Conservation (phyloP, 139 green algal genomes). For the Mychonastes homosphaera region DNA sequence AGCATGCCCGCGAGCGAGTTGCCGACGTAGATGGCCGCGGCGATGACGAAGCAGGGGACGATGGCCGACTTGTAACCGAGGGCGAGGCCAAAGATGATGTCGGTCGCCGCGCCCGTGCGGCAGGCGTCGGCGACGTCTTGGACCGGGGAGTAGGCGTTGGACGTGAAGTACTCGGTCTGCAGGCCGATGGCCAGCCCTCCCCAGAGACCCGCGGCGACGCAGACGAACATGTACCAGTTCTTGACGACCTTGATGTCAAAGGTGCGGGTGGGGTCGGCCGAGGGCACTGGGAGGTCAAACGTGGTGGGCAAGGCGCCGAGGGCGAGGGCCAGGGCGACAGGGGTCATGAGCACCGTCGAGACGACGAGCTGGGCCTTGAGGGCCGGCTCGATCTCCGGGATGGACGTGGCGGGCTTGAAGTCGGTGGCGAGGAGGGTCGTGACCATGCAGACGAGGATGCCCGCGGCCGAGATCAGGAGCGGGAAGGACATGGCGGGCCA, state of each 20-base stretch:
- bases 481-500: slow-evolving; percentile 55
- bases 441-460: slow-evolving; percentile 85
- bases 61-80: slow-evolving; percentile 95
- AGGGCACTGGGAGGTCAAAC: slow-evolving; percentile 46
- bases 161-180: slow-evolving; percentile 97
- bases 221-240: slow-evolving; percentile 92
- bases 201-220: slow-evolving; percentile 83
- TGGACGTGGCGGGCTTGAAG: slow-evolving; percentile 53
- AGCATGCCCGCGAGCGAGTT: slow-evolving; percentile 82
- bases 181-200: slow-evolving; percentile 91
- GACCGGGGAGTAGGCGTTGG: slow-evolving; percentile 63
- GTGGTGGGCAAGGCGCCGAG: slow-evolving; percentile 40
- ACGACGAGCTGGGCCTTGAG: slow-evolving; percentile 92
- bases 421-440: slow-evolving; percentile 89
- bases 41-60: slow-evolving; percentile 85
- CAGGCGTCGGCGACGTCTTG: slow-evolving; percentile 90
- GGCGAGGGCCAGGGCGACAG: slow-evolving; percentile 41
- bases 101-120: slow-evolving; percentile 87
- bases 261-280: slow-evolving; percentile 33
- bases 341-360: slow-evolving; percentile 80
- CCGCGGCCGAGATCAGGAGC: slow-evolving; percentile 66
- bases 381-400: slow-evolving; percentile 73
- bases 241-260: slow-evolving; percentile 51
- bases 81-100: slow-evolving; percentile 98
- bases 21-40: slow-evolving; percentile 73